A percentile compares a stretch with the other conserved stretches of the same genome.
These are phyloP conservation scores for Nemania sp. DNA, from an alignment of 2,329 filamentous ascomycete genomes.

Conservation along the genomic window DNA sequence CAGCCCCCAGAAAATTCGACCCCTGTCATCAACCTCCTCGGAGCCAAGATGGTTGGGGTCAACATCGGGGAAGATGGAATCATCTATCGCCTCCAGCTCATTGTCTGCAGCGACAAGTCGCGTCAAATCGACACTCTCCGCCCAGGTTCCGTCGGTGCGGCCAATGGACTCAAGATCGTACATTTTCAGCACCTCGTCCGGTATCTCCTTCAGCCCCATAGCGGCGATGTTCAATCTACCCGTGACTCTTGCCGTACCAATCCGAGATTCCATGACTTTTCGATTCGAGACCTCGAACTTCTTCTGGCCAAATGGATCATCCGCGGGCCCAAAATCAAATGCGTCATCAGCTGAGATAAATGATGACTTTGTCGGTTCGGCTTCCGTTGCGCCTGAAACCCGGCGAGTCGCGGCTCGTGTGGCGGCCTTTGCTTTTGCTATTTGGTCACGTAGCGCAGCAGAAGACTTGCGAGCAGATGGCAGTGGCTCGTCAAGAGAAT, in stretches of 20 bases:
- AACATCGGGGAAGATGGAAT: conserved; percentile 78
- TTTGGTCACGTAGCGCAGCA: conserved; percentile 81
- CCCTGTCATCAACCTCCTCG: conserved; percentile 66
- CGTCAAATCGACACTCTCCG: conserved; percentile 85
- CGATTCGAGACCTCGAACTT: conserved; percentile 61
- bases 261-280: conserved; percentile 73
- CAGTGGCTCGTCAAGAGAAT: conserved; percentile 42
- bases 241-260: conserved; percentile 73
- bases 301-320: conserved; percentile 74
- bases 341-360: conserved; percentile 53
- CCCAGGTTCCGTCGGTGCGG: conserved; percentile 73
- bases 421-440: conserved; percentile 88
- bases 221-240: conserved; percentile 89
- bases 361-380: conserved; percentile 40
- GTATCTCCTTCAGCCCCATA: conserved; percentile 78
- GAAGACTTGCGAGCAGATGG: conserved; percentile 68
- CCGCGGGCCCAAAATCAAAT: conserved; percentile 62
- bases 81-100: conserved; percentile 74
- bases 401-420: conserved; percentile 59
- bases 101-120: conserved; percentile 89
- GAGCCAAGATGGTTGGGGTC: conserved; percentile 53
- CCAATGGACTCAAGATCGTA: conserved; percentile 77
- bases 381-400: conserved; percentile 32
- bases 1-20: conserved; percentile 79
- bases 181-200: conserved; percentile 84